Conservation (phyloP, 2,329 filamentous ascomycete species). For the Verticillium longisporum region DNA sequence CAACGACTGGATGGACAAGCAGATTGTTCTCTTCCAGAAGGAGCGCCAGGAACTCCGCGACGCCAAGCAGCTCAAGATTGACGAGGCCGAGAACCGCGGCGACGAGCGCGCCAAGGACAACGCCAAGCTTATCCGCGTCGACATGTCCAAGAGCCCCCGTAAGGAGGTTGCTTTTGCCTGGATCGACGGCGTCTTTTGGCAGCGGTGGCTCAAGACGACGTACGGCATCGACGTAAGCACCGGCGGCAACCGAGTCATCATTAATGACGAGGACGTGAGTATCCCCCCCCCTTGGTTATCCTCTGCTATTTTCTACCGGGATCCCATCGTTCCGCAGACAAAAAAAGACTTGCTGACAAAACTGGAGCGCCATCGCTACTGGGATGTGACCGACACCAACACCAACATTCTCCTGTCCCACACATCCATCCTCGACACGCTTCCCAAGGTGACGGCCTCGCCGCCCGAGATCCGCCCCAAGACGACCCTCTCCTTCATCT, state of each 20-base stretch:
- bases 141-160: constrained; percentile 79
- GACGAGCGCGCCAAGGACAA: constrained; percentile 80
- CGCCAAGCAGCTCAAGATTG: constrained; percentile 89
- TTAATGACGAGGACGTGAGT: constrained; percentile 94
- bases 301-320: background rate
- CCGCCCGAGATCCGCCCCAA: constrained; percentile 69
- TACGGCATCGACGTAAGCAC: constrained; percentile 86
- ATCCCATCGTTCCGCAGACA: no score
- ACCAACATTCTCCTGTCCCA: constrained; percentile 85
- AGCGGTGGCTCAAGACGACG: constrained; percentile 91
- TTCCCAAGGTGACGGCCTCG: constrained; percentile 62
- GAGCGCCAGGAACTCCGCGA: constrained; percentile 91
- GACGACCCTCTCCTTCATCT: constrained; percentile 65
- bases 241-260: constrained; percentile 87
- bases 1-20: constrained; percentile 96
- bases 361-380: constrained; percentile 78
- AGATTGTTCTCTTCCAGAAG: constrained; percentile 83
- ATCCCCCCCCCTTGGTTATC: background rate
- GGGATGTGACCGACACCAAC: constrained; percentile 85
- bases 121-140: constrained; percentile 86
- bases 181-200: constrained; percentile 97
- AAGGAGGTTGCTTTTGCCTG: constrained; percentile 94
- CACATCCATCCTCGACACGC: constrained; percentile 83
- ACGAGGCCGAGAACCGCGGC: constrained; percentile 89
- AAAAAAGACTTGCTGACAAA: constrained; percentile 23